A percentile compares a stretch with the other conserved stretches of the same genome.
phyloP scores from a whole-genome alignment of 805 yeast genomes.

The Saccharomycopsis vini region DNA sequence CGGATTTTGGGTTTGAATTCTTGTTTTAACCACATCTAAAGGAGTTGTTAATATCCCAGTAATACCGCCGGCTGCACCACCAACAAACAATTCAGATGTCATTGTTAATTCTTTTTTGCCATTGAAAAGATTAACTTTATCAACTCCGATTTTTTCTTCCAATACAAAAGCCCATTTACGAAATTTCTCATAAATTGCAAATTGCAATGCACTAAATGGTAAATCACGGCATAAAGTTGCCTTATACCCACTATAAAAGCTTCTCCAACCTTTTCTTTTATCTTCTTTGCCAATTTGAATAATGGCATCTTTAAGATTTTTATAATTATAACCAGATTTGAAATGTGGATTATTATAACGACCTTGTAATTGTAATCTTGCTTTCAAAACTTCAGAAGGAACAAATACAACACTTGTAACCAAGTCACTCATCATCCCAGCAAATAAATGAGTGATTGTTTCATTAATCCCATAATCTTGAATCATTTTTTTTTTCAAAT shows the following conservation, averaged over 20 bases:
- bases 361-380: slow-evolving; percentile 90
- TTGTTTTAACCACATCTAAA: slow-evolving; percentile 67
- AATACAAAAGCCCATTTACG: slow-evolving; percentile 47
- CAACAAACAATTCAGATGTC: slow-evolving; percentile 63
- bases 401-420: slow-evolving; percentile 83
- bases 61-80: slow-evolving; percentile 82
- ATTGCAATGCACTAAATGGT: slow-evolving; percentile 93
- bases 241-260: slow-evolving; percentile 84
- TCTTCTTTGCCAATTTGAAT: slow-evolving; percentile 53
- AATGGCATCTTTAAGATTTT: slow-evolving; percentile 62
- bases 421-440: slow-evolving; percentile 89
- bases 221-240: slow-evolving; percentile 88
- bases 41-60: slow-evolving; percentile 82
- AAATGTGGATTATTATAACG: slow-evolving; percentile 71
- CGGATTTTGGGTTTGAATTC: slow-evolving; percentile 78
- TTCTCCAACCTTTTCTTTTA: slow-evolving; percentile 62
- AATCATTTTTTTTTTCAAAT: slow-evolving; percentile 61
- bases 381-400: slow-evolving; percentile 90
- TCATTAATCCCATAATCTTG: slow-evolving; percentile 59
- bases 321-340: slow-evolving; percentile 78
- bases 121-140: too few species aligned
- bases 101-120: slow-evolving; percentile 41
- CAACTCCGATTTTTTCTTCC: slow-evolving; percentile 36
- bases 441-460: slow-evolving; percentile 66
- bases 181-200: slow-evolving; percentile 87